A percentile compares a stretch with the other conserved stretches of the same genome.
phyloP scores from a whole-genome alignment of 225 moss, liverwort and hornwort species.

The Anthoceros angustus region DNA sequence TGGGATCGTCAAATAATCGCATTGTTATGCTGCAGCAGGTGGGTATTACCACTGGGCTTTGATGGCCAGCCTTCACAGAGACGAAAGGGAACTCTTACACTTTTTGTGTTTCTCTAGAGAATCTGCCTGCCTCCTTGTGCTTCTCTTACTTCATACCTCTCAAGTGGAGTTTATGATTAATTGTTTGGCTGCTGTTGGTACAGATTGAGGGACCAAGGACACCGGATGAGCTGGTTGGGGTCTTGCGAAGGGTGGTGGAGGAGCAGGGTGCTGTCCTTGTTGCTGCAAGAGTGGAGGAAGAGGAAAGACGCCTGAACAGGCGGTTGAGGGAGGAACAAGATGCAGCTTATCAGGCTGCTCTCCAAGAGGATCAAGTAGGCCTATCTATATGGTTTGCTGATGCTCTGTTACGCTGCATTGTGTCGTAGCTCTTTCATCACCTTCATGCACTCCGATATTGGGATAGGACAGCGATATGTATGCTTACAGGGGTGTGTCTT shows the following conservation, averaged over 20 bases:
- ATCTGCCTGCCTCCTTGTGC: neutral
- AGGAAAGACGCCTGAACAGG: constrained; percentile 84
- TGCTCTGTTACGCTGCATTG: no score
- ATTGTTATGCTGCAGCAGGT: constrained; percentile 94
- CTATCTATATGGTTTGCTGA: neutral
- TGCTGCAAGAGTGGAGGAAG: constrained; percentile 88
- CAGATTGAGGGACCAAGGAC: constrained; percentile 95
- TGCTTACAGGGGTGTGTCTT: neutral
- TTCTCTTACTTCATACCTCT: neutral
- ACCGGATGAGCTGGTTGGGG: constrained; percentile 52
- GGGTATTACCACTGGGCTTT: neutral
- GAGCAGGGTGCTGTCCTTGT: constrained; percentile 85
- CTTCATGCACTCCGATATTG: no score
- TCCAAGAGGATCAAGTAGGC: constrained; percentile 81
- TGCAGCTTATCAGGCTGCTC: constrained; percentile 79
- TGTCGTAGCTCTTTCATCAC: no score
- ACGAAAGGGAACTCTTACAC: no score
- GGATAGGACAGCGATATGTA: neutral
- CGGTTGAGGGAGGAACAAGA: constrained; percentile 94
- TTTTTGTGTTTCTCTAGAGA: neutral
- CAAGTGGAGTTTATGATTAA: neutral
- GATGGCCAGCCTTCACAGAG: neutral
- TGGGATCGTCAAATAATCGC: constrained; percentile 82
- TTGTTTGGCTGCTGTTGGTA: constrained; percentile 18
- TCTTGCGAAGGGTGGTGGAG: constrained; percentile 81